Conservation (phyloP, 2,329 filamentous ascomycete species). For the Scortechinia acanthostroma region DNA sequence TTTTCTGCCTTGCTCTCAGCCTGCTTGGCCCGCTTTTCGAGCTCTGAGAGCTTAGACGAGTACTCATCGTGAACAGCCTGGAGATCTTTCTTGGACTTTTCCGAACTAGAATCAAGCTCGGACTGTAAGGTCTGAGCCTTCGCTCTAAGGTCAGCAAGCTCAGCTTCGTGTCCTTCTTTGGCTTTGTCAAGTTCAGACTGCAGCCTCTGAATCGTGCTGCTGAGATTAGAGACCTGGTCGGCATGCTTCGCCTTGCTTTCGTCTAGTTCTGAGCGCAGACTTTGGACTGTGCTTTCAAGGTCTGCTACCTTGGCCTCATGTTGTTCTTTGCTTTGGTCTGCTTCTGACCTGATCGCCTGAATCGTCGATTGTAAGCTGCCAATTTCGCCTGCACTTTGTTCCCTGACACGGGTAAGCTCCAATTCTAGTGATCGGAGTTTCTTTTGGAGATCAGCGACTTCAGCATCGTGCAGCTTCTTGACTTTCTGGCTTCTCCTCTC, state of each 20-base stretch:
- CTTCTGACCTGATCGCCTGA: background rate
- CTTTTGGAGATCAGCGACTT: background rate
- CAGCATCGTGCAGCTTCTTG: background rate
- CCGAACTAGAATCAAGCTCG: background rate
- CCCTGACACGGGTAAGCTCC: background rate
- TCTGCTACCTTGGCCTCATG: background rate
- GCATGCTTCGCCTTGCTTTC: background rate
- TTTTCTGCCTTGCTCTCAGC: conserved; percentile 7
- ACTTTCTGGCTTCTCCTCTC: background rate
- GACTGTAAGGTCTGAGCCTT: background rate
- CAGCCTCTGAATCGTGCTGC: background rate
- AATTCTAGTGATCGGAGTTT: background rate
- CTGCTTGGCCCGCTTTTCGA: conserved; percentile 6
- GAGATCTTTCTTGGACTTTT: background rate
- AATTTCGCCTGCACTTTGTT: background rate
- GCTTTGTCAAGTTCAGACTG: background rate
- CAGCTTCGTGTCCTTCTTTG: background rate
- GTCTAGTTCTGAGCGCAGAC: background rate
- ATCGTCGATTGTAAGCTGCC: background rate
- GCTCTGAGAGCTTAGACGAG: background rate
- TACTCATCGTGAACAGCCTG: background rate
- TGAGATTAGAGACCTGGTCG: background rate
- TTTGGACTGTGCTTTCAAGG: background rate
- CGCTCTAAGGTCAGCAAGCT: background rate
- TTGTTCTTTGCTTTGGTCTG: background rate